Base-by-base conservation (phyloP, 1,284 basidiomycete species). In the Fomitopsis betulina region DNA sequence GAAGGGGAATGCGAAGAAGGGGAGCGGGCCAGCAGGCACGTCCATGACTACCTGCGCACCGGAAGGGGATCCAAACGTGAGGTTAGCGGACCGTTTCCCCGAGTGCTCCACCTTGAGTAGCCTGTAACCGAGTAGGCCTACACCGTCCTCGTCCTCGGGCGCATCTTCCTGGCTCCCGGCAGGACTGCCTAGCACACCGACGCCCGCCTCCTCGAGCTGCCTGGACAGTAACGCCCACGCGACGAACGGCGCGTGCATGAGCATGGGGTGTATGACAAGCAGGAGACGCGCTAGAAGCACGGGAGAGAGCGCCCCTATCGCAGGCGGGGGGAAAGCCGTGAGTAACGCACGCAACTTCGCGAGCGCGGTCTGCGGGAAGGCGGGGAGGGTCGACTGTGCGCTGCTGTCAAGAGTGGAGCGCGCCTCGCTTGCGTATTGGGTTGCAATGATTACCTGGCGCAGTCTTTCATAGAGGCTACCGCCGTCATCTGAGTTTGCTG, bases 311-410 rank as follows among this genome's bases (percentile, higher is more conserved):
- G 58, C 37, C 1, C 66, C 63, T 2, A 79, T 75, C 0, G 82
- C 79, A 13, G 23, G 64, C 1, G 40, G 32, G 2, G 81, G 81
- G 62, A 87, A 87, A 10, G 66, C 67, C 2, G 74, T 63, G 1
- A 80, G 59, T 0, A 87, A 72, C 2, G 68, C 65, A 3, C 70
- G 67, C 5, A 86, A 75, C 63, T 85, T 86, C 10, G 70, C 68
- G 1, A 86, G 69, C 0, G 85, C 79, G 0, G 84, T 86, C 66
- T 87, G 85, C 0, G 85, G 85, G 64, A 87, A 87, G 0, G 83
- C 76, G 0, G 81, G 80, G 6, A 87, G 71, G 70, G 55, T 83
- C 79, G 8, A 87, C 72, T 0, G 78, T 71, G 60, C 80, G 73
- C 32, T 37, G 33, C 49, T 37, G n/a, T 51, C 49, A 32, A 51